phyloP scores from a whole-genome alignment of 352 stramenopile species.

The Phytophthora colocasiae region DNA sequence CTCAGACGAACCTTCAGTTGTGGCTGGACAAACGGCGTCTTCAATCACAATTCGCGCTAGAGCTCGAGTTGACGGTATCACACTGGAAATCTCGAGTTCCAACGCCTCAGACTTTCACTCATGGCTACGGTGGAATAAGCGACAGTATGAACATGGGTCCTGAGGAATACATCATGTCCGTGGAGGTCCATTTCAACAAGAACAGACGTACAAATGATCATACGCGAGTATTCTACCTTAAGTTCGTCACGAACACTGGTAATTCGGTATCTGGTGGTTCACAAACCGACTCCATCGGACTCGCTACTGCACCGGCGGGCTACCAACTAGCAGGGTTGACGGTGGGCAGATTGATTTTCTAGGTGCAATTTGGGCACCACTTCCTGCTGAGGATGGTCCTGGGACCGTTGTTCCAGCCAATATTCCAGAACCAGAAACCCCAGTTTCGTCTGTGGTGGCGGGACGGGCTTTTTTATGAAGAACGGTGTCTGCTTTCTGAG shows the following conservation, averaged over 20 bases:
- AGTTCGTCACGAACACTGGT: conserved; percentile 11
- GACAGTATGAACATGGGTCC: conserved; percentile 4
- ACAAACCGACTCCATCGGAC: background rate
- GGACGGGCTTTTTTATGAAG: no score
- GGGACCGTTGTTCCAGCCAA: conserved; percentile 3
- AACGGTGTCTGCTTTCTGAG: no score
- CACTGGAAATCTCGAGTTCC: background rate
- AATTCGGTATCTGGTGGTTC: conserved; percentile 14
- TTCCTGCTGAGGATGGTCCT: background rate
- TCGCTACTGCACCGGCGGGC: conserved; percentile 1
- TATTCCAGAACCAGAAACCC: background rate
- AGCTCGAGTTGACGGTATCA: conserved; percentile 1
- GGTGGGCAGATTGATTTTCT: conserved; percentile 18
- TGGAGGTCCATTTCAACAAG: conserved; percentile 6
- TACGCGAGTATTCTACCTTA: conserved; percentile 21
- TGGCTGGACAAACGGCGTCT: background rate
- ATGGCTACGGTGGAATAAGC: background rate
- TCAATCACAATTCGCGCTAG: conserved; percentile 5
- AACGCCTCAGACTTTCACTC: background rate
- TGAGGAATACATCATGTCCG: conserved; percentile 7
- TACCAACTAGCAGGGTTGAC: conserved; percentile 19
- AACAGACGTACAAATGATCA: background rate
- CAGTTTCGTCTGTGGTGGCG: background rate
- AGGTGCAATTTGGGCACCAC: conserved; percentile 15
- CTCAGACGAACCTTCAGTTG: background rate